Base-by-base conservation (phyloP, 345 rosid genomes). In the Zanthoxylum bungeanum region DNA sequence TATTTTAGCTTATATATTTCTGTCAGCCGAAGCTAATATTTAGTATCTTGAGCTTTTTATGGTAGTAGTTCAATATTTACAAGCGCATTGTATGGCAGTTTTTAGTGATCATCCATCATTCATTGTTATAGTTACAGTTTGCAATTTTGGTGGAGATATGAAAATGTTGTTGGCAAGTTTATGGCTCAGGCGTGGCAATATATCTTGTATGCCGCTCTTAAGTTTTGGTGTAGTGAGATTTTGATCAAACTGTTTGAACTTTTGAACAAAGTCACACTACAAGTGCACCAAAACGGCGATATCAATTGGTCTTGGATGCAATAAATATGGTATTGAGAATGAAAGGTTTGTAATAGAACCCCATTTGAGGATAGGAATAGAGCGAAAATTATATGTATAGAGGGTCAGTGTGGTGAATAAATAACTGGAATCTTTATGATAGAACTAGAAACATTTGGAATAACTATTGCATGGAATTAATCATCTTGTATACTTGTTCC, bases 21-120 rank as follows among this genome's bases (percentile, higher is more conserved):
- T 30, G 73, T 30, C 40, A 31, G 55, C 34, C 7, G 33, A 46
- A 70, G 66, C 33, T 44, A 22, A 75, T 33, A 27, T 11, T 70
- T 70, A 31, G 46, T 22, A 8, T 17, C 3, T 21, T 56, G 72
- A 36, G 25, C 34, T 47, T 59, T 50, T 34, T 56, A 21, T 60
- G 46, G 22, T 33, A 37, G 17, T 31, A 59, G n/a, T 47, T 70
- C 47, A 28, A 33, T 47, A 4, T 33, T 46, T 36, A 49, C 47
- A 47, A 64, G 69, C 76, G 67, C 22, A 53, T 80, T 77, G 86
- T 80, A 75, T 47, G 73, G n/a, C 30, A 1, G 39, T 56, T 44
- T 21, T 30, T 17, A 69, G 58, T 31, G 57, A 59, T 58, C 17
- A 24, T 49, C 16, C 4, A 59, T 60, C 12, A 40, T 40, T 17